Conservation (phyloP, 331 rosid species). For the Cydonia oblonga region DNA sequence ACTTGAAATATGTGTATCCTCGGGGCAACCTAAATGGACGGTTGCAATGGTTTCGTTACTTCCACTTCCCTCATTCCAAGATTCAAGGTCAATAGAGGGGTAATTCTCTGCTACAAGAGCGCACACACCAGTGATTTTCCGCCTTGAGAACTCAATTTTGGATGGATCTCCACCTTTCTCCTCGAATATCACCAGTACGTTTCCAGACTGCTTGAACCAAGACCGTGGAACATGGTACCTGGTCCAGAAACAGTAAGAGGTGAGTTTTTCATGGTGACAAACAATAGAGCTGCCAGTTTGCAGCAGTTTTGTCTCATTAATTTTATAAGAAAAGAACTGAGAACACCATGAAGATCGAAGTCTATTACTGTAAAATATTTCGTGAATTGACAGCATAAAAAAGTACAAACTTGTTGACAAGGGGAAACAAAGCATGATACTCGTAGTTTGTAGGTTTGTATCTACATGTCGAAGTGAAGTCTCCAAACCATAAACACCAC, state of each 20-base stretch:
- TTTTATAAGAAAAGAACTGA: neutral
- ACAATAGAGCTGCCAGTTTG: neutral
- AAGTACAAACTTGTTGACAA: neutral
- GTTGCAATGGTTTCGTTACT: slow-evolving; percentile 18
- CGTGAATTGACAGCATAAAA: neutral
- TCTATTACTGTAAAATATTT: neutral
- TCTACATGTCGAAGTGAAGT: neutral
- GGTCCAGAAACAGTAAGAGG: slow-evolving; percentile 1
- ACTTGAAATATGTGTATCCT: slow-evolving; percentile 28
- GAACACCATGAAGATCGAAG: neutral
- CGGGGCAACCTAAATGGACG: slow-evolving; percentile 49
- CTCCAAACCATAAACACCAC: neutral
- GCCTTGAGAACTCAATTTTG: slow-evolving; percentile 38
- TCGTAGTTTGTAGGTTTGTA: neutral
- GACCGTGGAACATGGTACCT: slow-evolving; percentile 98
- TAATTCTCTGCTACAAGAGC: slow-evolving; percentile 54
- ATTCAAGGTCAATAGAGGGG: slow-evolving; percentile 39
- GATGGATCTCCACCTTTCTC: slow-evolving; percentile 90
- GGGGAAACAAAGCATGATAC: neutral
- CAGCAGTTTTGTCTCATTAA: neutral
- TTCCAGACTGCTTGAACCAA: slow-evolving; percentile 93
- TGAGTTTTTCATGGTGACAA: neutral
- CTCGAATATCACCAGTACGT: slow-evolving; percentile 70
- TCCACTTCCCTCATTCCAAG: slow-evolving; percentile 24
- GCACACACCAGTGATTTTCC: slow-evolving; percentile 47